These are phyloP conservation scores for Xylaria arbuscula DNA, from an alignment of 2,329 filamentous ascomycete species.

Conservation along the genomic window DNA sequence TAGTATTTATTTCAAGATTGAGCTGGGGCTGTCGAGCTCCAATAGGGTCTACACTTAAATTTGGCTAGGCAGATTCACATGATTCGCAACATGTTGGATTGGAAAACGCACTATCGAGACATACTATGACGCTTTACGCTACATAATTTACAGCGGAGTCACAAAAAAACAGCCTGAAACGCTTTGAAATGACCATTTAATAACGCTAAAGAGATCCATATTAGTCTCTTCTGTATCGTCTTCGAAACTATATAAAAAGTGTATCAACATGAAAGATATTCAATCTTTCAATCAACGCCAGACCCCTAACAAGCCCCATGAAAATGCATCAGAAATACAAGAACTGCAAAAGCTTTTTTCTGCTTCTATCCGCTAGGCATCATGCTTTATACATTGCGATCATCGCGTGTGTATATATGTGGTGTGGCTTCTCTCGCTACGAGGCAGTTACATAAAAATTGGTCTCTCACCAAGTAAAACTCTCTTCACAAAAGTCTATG, in stretches of 20 bases:
- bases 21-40: no score
- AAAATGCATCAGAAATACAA: conserved; percentile 26
- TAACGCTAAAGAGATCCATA: conserved; percentile 3
- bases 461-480: conserved; percentile 69
- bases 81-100: no score
- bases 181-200: not conserved
- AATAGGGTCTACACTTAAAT: no score
- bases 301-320: conserved; percentile 7
- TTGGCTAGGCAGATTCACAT: no score
- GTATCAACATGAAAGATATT: conserved; percentile 14
- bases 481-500: conserved; percentile 82
- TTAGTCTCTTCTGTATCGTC: not conserved
- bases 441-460: not conserved
- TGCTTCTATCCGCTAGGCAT: conserved; percentile 22
- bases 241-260: conserved; percentile 6
- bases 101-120: no score
- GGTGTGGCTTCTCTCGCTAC: not conserved
- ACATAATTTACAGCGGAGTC: not conserved
- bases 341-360: not conserved
- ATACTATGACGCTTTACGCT: no score
- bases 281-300: conserved; percentile 16
- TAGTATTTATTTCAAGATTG: no score
- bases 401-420: not conserved
- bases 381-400: conserved; percentile 12
- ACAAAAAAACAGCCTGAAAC: not conserved